A percentile compares a stretch with the other conserved stretches of the same genome.
Evolutionary conservation across 2,329 filamentous ascomycete species (phyloP).

Genomic region (Fusarium setosum): DNA sequence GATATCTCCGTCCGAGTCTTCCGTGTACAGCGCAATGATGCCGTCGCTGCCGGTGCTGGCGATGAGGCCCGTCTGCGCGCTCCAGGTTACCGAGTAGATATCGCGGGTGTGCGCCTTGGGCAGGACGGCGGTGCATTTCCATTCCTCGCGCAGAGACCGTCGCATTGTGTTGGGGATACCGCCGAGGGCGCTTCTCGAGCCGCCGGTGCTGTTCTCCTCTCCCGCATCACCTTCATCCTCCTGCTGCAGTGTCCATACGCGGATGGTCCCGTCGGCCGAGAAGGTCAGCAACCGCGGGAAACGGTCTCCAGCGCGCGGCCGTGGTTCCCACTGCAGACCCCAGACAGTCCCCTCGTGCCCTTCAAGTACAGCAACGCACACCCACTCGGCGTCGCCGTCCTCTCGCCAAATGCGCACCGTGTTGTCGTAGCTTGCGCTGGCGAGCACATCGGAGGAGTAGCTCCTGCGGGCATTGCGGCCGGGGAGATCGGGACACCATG

Average conservation of each 20-base stretch:
- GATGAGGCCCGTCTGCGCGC: slow-evolving; percentile 77
- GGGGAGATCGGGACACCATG: slow-evolving; percentile 83
- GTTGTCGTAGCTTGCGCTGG: slow-evolving; percentile 94
- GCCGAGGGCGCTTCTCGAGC: slow-evolving; percentile 57
- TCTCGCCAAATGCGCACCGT: slow-evolving; percentile 90
- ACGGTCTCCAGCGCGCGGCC: slow-evolving; percentile 49
- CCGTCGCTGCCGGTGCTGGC: slow-evolving; percentile 94
- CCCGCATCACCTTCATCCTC: slow-evolving; percentile 62
- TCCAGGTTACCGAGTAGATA: slow-evolving; percentile 90
- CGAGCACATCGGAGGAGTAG: slow-evolving; percentile 78
- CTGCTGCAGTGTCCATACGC: slow-evolving; percentile 81
- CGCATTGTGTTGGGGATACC: slow-evolving; percentile 93
- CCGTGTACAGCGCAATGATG: slow-evolving; percentile 76
- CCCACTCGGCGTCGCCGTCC: slow-evolving; percentile 91
- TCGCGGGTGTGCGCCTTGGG: slow-evolving; percentile 82
- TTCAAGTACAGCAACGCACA: slow-evolving; percentile 83
- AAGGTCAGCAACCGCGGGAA: slow-evolving; percentile 80
- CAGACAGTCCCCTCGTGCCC: slow-evolving; percentile 91
- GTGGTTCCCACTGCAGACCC: slow-evolving; percentile 80
- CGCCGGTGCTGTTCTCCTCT: slow-evolving; percentile 37
- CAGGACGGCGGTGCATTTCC: slow-evolving; percentile 81
- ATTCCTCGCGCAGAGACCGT: slow-evolving; percentile 80
- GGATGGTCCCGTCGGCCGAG: slow-evolving; percentile 84
- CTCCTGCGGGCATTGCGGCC: slow-evolving; percentile 57
- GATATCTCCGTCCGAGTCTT: slow-evolving; percentile 13